Percentiles rank a stretch among this genome's conserved stretches.
Evolutionary conservation across 1,284 basidiomycete genomes (phyloP).

Genomic region (Papiliotrema laurentii): DNA sequence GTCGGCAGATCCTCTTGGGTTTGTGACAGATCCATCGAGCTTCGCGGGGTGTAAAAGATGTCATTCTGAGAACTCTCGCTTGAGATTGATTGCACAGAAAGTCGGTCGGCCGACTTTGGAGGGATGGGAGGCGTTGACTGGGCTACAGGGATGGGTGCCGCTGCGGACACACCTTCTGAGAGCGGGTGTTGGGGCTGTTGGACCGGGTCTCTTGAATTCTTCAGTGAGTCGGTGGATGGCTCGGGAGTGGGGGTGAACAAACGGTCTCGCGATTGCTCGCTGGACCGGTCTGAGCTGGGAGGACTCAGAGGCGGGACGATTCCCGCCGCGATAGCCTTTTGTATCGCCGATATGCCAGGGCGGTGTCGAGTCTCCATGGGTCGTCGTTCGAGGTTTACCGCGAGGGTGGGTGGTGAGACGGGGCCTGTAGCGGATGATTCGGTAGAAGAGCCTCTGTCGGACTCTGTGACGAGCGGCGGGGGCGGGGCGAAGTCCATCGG

Average conservation of each 20-base stretch:
- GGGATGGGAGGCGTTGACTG: conserved; percentile 3
- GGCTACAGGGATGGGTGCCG: background rate
- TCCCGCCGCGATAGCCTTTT: background rate
- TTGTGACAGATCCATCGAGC: conserved; percentile 6
- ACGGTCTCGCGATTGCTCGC: conserved; percentile 6
- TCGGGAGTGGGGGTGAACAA: no score
- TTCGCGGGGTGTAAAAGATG: conserved; percentile 23
- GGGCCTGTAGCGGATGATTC: background rate
- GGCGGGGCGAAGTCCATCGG: background rate
- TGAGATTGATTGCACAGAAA: background rate
- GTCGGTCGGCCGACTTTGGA: background rate
- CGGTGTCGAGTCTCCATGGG: no score
- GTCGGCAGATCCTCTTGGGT: conserved; percentile 3
- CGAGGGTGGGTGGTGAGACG: background rate
- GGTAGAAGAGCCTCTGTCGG: conserved; percentile 19
- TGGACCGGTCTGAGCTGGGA: conserved; percentile 19
- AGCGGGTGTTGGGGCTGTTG: background rate
- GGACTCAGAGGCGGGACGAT: conserved; percentile 10
- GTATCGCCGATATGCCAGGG: conserved; percentile 3
- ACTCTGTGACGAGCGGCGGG: conserved; percentile 3
- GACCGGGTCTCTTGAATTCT: background rate
- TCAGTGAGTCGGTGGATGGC: background rate
- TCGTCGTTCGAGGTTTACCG: no score
- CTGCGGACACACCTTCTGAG: background rate
- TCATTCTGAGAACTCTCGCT: conserved; percentile 9